Evolutionary conservation across 1,284 basidiomycete species (phyloP).

Genomic region (Fistulina hepatica): DNA sequence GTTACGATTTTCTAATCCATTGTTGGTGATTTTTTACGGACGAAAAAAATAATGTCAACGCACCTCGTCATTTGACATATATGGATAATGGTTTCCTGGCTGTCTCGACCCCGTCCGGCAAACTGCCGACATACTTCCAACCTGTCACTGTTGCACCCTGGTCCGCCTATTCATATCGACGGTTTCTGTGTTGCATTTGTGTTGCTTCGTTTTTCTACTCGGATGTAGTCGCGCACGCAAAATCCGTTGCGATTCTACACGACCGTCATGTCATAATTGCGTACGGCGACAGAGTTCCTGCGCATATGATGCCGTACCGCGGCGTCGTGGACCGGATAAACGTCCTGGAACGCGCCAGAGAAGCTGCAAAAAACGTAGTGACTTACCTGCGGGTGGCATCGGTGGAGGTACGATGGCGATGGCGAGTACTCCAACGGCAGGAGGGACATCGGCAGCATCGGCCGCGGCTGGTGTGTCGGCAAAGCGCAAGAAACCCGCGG

Average conservation of each 20-base stretch:
- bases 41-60: too few relatives aligned
- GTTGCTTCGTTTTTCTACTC: neutral
- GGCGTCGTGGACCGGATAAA: conserved; percentile 74
- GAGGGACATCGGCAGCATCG: too few relatives aligned
- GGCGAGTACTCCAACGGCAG: too few relatives aligned
- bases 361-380: conserved; percentile 73
- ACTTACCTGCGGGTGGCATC: too few relatives aligned
- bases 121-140: conserved; percentile 5
- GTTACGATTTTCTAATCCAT: too few relatives aligned
- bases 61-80: too few relatives aligned
- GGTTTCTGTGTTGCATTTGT: conserved; percentile 12
- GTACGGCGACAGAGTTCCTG: conserved; percentile 59
- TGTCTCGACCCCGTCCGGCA: conserved; percentile 6
- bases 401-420: conserved; percentile 32
- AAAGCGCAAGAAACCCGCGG: too few relatives aligned
- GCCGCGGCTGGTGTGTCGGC: too few relatives aligned
- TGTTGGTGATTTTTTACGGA: too few relatives aligned
- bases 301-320: conserved; percentile 67
- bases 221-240: conserved; percentile 58
- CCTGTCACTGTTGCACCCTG: neutral
- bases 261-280: conserved; percentile 71
- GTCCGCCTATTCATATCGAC: neutral
- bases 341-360: conserved; percentile 69
- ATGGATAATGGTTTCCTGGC: too few relatives aligned
- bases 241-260: conserved; percentile 73